These are phyloP conservation scores for Marchantia polymorpha DNA, from an alignment of 225 moss, liverwort and hornwort genomes.

Conservation along the genomic window DNA sequence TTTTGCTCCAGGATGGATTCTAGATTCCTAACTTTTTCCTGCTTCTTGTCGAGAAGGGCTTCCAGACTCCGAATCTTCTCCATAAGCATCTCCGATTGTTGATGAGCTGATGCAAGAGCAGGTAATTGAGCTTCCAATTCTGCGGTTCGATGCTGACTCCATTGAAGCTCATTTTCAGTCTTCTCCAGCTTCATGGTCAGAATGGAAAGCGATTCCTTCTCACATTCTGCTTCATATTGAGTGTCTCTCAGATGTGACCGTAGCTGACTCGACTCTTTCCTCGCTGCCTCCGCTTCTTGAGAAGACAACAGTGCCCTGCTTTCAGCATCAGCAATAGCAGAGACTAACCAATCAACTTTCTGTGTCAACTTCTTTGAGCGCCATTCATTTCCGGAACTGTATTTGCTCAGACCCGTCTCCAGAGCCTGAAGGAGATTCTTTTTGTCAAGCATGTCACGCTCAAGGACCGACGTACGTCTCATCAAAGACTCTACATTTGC, in stretches of 20 bases:
- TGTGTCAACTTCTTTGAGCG: conserved; percentile 39
- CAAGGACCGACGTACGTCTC: conserved; percentile 28
- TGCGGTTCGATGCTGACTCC: conserved; percentile 18
- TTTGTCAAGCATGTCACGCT: conserved; percentile 44
- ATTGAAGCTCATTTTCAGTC: conserved; percentile 22
- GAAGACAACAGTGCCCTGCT: conserved; percentile 36
- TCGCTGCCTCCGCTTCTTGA: conserved; percentile 44
- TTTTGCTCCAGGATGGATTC: conserved; percentile 30
- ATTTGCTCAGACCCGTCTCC: conserved; percentile 40
- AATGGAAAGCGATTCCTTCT: conserved; percentile 23
- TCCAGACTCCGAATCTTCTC: conserved; percentile 25
- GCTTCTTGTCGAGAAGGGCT: conserved; percentile 21
- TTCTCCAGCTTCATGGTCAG: conserved; percentile 33
- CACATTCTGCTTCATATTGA: conserved; percentile 48
- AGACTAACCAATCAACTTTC: conserved; percentile 63
- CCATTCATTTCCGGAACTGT: conserved; percentile 39
- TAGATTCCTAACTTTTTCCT: conserved; percentile 25
- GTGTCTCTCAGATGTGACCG: conserved; percentile 44
- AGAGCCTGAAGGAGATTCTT: conserved; percentile 34
- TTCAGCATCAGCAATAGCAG: conserved; percentile 44
- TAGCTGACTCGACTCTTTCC: conserved; percentile 41
- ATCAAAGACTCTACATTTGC: conserved; percentile 41
- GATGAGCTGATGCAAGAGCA: conserved; percentile 19
- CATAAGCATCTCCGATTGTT: conserved; percentile 28
- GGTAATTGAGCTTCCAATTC: conserved; percentile 32